Evolutionary conservation across 768 basidiomycete genomes (phyloP).

Genomic region (Pulveroboletus ravenelii): DNA sequence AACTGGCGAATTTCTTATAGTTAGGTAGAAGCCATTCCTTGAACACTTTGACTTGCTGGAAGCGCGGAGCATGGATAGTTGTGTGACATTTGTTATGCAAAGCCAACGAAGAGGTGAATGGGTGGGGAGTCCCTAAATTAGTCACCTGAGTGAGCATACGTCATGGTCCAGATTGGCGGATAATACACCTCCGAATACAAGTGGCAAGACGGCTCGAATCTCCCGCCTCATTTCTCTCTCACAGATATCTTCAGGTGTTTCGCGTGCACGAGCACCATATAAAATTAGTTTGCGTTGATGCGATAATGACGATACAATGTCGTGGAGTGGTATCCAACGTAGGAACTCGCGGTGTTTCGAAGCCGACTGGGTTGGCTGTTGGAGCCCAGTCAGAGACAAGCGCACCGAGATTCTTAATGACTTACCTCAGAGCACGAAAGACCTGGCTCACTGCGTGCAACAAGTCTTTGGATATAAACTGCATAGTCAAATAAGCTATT

Average conservation of each 20-base stretch:
- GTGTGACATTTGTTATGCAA: constrained; percentile 42
- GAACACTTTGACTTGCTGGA: constrained; percentile 69
- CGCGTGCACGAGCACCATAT: constrained; percentile 63
- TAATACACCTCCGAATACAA: constrained; percentile 59
- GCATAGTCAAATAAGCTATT: constrained; percentile 69
- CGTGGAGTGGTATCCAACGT: constrained; percentile 66
- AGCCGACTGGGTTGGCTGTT: constrained; percentile 8
- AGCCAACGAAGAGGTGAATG: constrained; percentile 34
- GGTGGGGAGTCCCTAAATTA: constrained; percentile 30
- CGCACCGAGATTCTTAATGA: background rate
- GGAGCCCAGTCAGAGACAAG: background rate
- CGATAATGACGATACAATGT: constrained; percentile 51
- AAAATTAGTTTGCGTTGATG: constrained; percentile 67
- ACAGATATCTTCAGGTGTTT: constrained; percentile 64
- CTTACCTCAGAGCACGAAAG: constrained; percentile 52
- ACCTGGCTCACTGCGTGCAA: constrained; percentile 70
- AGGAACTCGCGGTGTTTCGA: constrained; percentile 71
- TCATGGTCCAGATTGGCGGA: background rate
- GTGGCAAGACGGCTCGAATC: constrained; percentile 58
- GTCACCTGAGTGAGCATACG: constrained; percentile 5
- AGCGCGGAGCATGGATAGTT: constrained; percentile 55
- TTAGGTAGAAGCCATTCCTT: constrained; percentile 73
- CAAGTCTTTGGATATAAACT: constrained; percentile 72
- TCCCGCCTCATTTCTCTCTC: constrained; percentile 72
- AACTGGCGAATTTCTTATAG: constrained; percentile 48